phyloP scores from a whole-genome alignment of 768 basidiomycete species.

The Suillus brevipes region DNA sequence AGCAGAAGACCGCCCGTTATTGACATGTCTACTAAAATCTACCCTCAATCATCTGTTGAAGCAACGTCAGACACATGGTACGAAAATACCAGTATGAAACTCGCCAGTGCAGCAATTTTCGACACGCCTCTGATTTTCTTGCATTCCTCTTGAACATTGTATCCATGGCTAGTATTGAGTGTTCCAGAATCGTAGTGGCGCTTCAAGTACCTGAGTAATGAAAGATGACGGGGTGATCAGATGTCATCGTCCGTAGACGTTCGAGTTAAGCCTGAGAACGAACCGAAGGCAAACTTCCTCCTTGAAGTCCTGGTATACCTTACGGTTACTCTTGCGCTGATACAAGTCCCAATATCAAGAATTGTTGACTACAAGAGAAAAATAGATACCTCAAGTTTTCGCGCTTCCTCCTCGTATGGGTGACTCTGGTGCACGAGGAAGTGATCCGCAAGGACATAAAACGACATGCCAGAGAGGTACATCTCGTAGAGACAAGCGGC shows the following conservation, averaged over 20 bases:
- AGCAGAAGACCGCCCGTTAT: background rate
- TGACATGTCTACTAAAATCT: background rate
- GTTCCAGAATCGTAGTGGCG: slow-evolving; percentile 51
- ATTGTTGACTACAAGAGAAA: background rate
- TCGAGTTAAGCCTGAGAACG: background rate
- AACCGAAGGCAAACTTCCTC: slow-evolving; percentile 75
- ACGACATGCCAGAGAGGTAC: slow-evolving; percentile 83
- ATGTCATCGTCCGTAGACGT: background rate
- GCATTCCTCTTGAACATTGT: slow-evolving; percentile 62
- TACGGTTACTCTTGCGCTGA: slow-evolving; percentile 74
- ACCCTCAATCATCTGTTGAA: background rate
- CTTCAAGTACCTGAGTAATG: slow-evolving; percentile 56
- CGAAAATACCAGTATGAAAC: slow-evolving; percentile 5
- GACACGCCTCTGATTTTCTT: slow-evolving; percentile 57
- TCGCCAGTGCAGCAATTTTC: slow-evolving; percentile 42
- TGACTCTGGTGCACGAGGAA: slow-evolving; percentile 90
- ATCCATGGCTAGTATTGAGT: slow-evolving; percentile 50
- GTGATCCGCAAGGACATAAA: slow-evolving; percentile 82
- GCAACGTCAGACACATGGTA: background rate
- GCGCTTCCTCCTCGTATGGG: slow-evolving; percentile 71
- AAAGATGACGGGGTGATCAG: background rate
- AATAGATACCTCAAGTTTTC: slow-evolving; percentile 62
- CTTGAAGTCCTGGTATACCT: slow-evolving; percentile 74
- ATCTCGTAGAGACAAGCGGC: slow-evolving; percentile 91
- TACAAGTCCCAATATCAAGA: background rate